Base-by-base conservation (phyloP, 73 alveolate species). In the Paramecium sexaurelia region DNA sequence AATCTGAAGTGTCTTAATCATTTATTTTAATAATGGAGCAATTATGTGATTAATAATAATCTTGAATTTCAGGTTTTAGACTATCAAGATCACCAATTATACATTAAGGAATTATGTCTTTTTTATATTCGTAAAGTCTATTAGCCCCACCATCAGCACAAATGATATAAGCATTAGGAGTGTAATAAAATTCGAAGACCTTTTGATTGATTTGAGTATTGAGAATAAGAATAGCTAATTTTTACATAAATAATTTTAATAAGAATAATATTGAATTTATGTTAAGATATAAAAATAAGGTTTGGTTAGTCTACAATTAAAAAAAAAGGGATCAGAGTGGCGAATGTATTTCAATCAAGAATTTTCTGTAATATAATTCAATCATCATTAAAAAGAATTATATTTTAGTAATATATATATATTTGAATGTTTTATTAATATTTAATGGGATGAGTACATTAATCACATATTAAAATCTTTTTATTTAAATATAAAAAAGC, bases 111-210 rank as follows among this genome's bases (percentile, higher is more conserved):
- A 78, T 78, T 1, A 45, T 78, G 22, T 32, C 45, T 19, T 41
- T 78, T 37, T 78, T 17, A 9, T 22, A 39, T 24, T 78, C 37
- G 41, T 78, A 78, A 13, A 78, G 55, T 22, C 33, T 39, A 27
- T 78, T 78, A 24, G 90, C 90, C 6, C 90, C 90, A 29, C 90
- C 90, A 78, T 78, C 90, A 7, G 90, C 90, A 78, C 90, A 78
- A 41, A 78, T 78, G 13, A 78, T n/a, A 17, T 10, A 27, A 15
- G 11, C 43, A 71, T 33, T 40, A n/a, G 26, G 51, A 17, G 11
- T 36, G 32, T 36, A 33, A 71, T 71, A 32, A 66, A 66, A 27
- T 15, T 33, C 84, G 29, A 51, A 51, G 29, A 17, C 45, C 20
- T 33, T 66, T 15, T 15, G 45, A 66, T 29, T 66, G 26, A 32